These are phyloP conservation scores for Corymbia maculata DNA, from an alignment of 345 rosid genomes.

Conservation along the genomic window DNA sequence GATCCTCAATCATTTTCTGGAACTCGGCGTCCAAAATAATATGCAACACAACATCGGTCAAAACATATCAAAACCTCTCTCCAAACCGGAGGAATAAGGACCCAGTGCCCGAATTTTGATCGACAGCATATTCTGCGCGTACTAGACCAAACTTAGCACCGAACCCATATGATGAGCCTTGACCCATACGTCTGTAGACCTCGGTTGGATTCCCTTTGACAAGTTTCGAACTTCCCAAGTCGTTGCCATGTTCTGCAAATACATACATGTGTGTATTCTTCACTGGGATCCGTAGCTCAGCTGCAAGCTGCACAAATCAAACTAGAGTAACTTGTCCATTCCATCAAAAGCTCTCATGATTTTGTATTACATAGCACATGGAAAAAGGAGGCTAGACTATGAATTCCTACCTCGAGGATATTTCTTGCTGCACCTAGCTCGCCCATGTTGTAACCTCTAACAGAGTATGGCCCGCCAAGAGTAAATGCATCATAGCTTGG, in stretches of 20 bases:
- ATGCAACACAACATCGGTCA: background rate
- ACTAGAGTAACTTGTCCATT: background rate
- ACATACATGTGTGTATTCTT: conserved; percentile 73
- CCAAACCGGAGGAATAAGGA: conserved; percentile 93
- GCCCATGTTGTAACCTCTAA: conserved; percentile 98
- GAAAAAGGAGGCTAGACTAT: background rate
- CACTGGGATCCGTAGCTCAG: conserved; percentile 86
- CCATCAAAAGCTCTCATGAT: background rate
- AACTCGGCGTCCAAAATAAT: background rate
- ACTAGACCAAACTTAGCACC: conserved; percentile 87
- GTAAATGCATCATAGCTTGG: conserved; percentile 96
- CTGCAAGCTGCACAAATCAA: conserved; percentile 63
- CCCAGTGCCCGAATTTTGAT: conserved; percentile 83
- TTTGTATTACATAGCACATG: background rate
- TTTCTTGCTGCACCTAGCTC: conserved; percentile 93
- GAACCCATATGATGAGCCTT: conserved; percentile 85
- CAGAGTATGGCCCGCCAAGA: conserved; percentile 99
- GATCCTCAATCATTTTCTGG: background rate
- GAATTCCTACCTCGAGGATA: conserved; percentile 64
- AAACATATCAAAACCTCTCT: conserved; percentile 56
- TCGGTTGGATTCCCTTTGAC: conserved; percentile 98
- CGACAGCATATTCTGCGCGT: conserved; percentile 92
- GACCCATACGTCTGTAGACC: conserved; percentile 85
- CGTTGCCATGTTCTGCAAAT: conserved; percentile 95
- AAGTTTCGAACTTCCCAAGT: conserved; percentile 89